A percentile compares a stretch with the other conserved stretches of the same genome.
phyloP scores from a whole-genome alignment of 345 rosid species.

The Ceriops decandra region DNA sequence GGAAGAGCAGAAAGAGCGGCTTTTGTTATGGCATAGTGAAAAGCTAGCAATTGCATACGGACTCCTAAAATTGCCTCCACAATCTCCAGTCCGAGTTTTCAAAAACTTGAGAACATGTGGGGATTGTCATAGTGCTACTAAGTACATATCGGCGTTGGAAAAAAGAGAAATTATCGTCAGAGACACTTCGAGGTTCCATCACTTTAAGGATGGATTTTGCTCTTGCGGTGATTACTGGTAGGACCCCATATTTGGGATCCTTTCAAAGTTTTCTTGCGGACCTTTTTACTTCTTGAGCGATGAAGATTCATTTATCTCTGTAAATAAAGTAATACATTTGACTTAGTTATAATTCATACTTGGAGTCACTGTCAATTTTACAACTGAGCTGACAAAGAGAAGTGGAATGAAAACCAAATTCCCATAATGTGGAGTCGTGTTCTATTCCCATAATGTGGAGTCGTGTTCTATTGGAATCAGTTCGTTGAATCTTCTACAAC shows the following conservation, averaged over 20 bases:
- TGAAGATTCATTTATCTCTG: no score
- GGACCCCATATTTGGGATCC: background rate
- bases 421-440: background rate
- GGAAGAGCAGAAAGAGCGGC: constrained; percentile 59
- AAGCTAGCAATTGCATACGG: constrained; percentile 79
- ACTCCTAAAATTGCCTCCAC: constrained; percentile 48
- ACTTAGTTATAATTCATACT: no score
- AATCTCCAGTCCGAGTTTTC: constrained; percentile 55
- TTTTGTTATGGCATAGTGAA: constrained; percentile 76
- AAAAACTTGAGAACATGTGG: constrained; percentile 86
- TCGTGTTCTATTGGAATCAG: background rate
- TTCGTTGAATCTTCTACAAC: no score
- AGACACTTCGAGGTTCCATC: constrained; percentile 79
- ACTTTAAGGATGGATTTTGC: constrained; percentile 69
- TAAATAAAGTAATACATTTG: no score
- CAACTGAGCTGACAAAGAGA: background rate
- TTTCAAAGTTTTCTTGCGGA: background rate
- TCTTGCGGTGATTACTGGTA: constrained; percentile 91
- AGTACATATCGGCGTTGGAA: constrained; percentile 66
- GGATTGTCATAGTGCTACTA: constrained; percentile 70
- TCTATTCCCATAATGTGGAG: background rate
- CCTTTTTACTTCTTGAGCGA: background rate
- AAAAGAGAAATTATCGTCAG: constrained; percentile 63
- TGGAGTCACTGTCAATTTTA: no score
- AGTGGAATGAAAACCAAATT: background rate